Evolutionary conservation across 305 asterid genomes (phyloP).

Genomic region (Fraxinus angustifolia): DNA sequence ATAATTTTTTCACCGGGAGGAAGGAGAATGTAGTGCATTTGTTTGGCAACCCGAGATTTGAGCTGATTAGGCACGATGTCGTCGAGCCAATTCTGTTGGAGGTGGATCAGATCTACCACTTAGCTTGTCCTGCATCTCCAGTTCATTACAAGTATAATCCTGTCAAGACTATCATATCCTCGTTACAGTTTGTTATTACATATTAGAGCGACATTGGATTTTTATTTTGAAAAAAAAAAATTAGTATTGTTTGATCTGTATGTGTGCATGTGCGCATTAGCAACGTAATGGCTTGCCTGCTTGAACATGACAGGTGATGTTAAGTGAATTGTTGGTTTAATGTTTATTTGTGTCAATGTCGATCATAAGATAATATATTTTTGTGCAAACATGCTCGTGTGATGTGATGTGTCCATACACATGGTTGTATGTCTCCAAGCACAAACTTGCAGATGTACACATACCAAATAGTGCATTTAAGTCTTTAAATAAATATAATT

Average conservation of each 20-base stretch:
- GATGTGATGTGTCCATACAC: neutral
- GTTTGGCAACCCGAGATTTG: constrained; percentile 82
- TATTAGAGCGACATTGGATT: neutral
- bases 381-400: neutral
- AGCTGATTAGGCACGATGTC: constrained; percentile 86
- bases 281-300: neutral
- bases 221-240: neutral
- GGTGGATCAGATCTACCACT: constrained; percentile 93
- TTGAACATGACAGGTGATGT: neutral
- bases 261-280: neutral
- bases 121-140: constrained; percentile 97
- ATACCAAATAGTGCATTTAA: neutral
- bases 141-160: constrained; percentile 90
- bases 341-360: neutral
- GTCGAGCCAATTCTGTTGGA: constrained; percentile 92
- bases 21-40: constrained; percentile 86
- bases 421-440: neutral
- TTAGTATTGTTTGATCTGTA: neutral
- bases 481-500: neutral
- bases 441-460: neutral
- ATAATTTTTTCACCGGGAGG: constrained; percentile 89
- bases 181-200: neutral
- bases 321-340: neutral
- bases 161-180: constrained; percentile 96
- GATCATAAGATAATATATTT: neutral